Base-by-base conservation (phyloP, 495 filamentous ascomycete genomes). In the Glonium stellatum region DNA sequence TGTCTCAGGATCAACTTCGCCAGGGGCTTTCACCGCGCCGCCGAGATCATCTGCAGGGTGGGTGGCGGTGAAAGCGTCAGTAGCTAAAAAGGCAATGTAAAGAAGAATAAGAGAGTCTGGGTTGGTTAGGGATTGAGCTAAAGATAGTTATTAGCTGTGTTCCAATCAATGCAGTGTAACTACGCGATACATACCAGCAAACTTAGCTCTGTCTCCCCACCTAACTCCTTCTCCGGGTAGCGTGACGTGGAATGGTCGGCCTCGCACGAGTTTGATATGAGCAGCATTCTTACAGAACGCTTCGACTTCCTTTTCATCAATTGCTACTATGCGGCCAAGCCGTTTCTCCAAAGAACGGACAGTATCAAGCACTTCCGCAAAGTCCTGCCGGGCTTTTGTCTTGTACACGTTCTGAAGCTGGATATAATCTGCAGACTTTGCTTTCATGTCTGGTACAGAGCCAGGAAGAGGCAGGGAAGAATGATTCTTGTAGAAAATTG, bases 361-460 rank as follows among this genome's bases (percentile, higher is more conserved):
- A n/a, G 75, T 84, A 15, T 77, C 71, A 11, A 87, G 76, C 1
- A 99, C 88, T 71, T 96, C 87, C 53, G 84, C 80, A 42, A 85
- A 75, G 66, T 99, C 95, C 60, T 80, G 75, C 27, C 87, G 85
- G 34, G 95, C 89, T 70, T 96, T 96, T 23, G 78, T 69, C 73
- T 95, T 96, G 82, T 97, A 98, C 66, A 97, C 84, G 64, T 88
- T 95, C 74, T 97, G 93, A 25, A 99, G 79, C 61, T 84, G 79
- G 61, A 97, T 84, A 75, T 99, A 99, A 63, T 95, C 90, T 50
- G 81, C 84, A 19, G 90, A 95, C 71, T 92, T 83, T 34, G 93
- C 90, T 75, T 99, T 99, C 93, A 99, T 99, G 73, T 99, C 93
- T 5, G 93, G 95, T 13, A 97, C 78, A 19, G 86, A 84, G 48